Percentiles rank a stretch among this genome's conserved stretches.
Conservation (phyloP, 139 green algal genomes). For the Dunaliella primolecta region DNA sequence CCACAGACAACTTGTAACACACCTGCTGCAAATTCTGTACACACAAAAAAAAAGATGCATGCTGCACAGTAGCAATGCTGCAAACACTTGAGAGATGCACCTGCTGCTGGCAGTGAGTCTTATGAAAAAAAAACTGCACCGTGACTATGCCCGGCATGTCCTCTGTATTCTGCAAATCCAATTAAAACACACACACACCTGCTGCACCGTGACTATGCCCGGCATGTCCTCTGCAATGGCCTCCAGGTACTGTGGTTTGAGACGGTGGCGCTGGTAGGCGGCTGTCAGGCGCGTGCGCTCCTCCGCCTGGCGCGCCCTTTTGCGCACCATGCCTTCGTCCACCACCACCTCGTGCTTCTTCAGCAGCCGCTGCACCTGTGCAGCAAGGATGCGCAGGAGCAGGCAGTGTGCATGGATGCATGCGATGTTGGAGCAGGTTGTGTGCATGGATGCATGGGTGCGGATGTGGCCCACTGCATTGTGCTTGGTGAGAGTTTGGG, state of each 20-base stretch:
- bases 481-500: too few species aligned
- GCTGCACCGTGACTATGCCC: slow-evolving; percentile 22
- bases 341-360: slow-evolving; percentile 19
- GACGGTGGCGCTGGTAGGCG: slow-evolving; percentile 14
- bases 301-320: background rate
- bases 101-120: too few species aligned
- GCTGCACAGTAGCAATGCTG: too few species aligned
- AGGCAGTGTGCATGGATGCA: background rate
- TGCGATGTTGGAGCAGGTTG: too few species aligned
- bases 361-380: slow-evolving; percentile 27
- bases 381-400: background rate
- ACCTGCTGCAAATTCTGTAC: too few species aligned
- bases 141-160: slow-evolving; percentile 26
- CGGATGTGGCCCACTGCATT: too few species aligned
- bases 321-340: slow-evolving; percentile 3
- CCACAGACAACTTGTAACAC: too few species aligned
- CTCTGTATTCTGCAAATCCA: slow-evolving; percentile 18
- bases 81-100: too few species aligned
- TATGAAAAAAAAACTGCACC: too few species aligned
- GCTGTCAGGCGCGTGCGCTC: slow-evolving; percentile 23
- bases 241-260: slow-evolving; percentile 17
- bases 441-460: too few species aligned
- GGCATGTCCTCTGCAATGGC: slow-evolving; percentile 29
- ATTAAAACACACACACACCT: slow-evolving; percentile 19
- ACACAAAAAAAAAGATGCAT: too few species aligned